Base-by-base conservation (phyloP, 2,329 filamentous ascomycete species). In the Xylariaceae sp. region DNA sequence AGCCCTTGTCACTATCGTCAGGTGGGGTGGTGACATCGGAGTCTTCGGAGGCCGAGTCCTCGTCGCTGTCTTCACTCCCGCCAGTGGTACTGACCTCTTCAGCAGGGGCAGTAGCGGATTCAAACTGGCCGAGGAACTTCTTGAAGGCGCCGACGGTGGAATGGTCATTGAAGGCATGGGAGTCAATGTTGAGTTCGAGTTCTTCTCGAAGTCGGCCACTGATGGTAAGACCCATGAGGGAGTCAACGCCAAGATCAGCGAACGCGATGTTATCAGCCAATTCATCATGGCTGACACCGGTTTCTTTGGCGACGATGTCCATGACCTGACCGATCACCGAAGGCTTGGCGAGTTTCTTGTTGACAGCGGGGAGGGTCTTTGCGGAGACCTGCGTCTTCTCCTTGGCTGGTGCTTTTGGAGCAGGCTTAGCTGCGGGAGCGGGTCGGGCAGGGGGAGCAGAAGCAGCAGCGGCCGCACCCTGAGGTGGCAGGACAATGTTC, bases 401-500 rank as follows among this genome's bases (percentile, higher is more conserved):
- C 59, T 76, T 73, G 56, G 66, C 58, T 55, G 68, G 51, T 30
- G 76, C 72, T 62, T 76, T 73, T 42, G 73, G 69, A 55, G 73
- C 69, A 55, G 73, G 60, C 51, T 74, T 72, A 45, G 74, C 67
- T 37, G 74, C 66, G 3, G 67, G 65, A 17, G 72, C 62, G 53
- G 73, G 66, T 51, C 74, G 73, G 55, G 73, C 63, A 23, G 75
- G 68, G 4, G 73, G 66, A 23, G 75, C 68, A 37, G 23, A 30
- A 30, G 73, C 70, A 45, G 75, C 72, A 18, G 74, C 72, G 45
- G 72, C 74, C 62, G 78, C 78, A 51, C 82, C 82, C 34, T 79
- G 77, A 1, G 85, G 85, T 57, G 87, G 86, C 62, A 89, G 75
- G 71, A 89, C 81, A 66, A 85, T 80, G 75, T 88, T 87, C 61